A percentile compares a stretch with the other conserved stretches of the same genome.
Conservation (phyloP, 371 early-diverging fungal species). For the Rhizopus sp. region DNA sequence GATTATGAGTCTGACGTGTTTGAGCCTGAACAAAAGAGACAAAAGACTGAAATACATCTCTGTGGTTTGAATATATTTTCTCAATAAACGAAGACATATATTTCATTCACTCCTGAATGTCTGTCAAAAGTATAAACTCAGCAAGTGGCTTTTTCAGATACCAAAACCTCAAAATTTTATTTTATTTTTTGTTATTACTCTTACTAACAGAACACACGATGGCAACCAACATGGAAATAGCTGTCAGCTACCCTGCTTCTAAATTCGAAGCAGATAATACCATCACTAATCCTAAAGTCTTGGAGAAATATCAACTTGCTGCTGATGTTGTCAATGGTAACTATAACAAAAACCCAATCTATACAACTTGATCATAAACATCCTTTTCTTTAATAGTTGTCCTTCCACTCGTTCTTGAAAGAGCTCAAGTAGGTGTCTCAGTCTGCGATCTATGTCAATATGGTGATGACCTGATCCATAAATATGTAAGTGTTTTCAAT, state of each 20-base stretch:
- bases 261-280: slow-evolving; percentile 70
- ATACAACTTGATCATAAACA: background rate
- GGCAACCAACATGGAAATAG: slow-evolving; percentile 37
- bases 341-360: background rate
- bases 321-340: slow-evolving; percentile 81
- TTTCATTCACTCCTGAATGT: too few relatives aligned
- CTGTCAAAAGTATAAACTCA: background rate
- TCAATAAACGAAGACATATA: too few relatives aligned
- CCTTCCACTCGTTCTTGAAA: slow-evolving; percentile 53
- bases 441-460: slow-evolving; percentile 78
- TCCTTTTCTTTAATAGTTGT: slow-evolving; percentile 24
- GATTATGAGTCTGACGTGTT: slow-evolving; percentile 41
- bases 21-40: background rate
- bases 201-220: background rate
- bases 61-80: background rate
- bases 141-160: background rate
- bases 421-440: slow-evolving; percentile 62
- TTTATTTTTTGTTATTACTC: background rate
- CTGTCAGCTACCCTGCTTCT: slow-evolving; percentile 43
- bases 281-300: slow-evolving; percentile 59
- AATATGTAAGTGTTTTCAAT: slow-evolving; percentile 47
- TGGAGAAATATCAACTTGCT: slow-evolving; percentile 82
- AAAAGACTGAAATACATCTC: background rate
- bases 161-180: background rate
- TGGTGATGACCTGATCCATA: slow-evolving; percentile 78